A percentile compares a stretch with the other conserved stretches of the same genome.
Conservation (phyloP, 352 stramenopile genomes). For the Phytophthora palmivora region DNA sequence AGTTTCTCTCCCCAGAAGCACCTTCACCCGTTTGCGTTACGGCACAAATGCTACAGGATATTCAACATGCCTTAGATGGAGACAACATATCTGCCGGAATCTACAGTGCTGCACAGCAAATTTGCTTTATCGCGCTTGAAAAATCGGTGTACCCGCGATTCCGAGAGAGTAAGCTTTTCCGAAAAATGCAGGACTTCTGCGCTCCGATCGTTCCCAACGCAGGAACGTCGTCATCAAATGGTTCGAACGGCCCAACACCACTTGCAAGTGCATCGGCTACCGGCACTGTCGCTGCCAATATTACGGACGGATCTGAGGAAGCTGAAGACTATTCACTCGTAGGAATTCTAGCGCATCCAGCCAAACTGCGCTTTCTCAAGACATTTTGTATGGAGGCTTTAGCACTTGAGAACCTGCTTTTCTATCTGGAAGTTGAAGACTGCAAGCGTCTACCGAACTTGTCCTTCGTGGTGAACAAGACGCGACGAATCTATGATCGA, state of each 20-base stretch:
- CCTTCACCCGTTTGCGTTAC: conserved; percentile 81
- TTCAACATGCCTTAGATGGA: conserved; percentile 63
- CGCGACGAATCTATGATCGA: conserved; percentile 80
- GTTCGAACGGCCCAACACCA: conserved; percentile 3
- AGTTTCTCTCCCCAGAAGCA: conserved; percentile 79
- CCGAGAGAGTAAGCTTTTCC: conserved; percentile 76
- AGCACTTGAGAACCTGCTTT: conserved; percentile 84
- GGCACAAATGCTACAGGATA: conserved; percentile 66
- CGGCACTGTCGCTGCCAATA: conserved; percentile 25
- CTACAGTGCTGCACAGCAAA: conserved; percentile 67
- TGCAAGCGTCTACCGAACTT: conserved; percentile 85
- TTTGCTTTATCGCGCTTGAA: conserved; percentile 74
- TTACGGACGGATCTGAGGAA: conserved; percentile 27
- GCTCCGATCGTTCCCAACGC: conserved; percentile 37
- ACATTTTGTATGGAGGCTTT: conserved; percentile 88
- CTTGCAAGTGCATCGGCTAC: conserved; percentile 19
- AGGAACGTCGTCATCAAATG: background rate
- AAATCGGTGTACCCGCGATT: conserved; percentile 82
- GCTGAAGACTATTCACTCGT: conserved; percentile 68
- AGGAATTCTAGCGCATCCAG: conserved; percentile 70
- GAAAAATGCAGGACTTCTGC: conserved; percentile 82
- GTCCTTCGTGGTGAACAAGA: conserved; percentile 82
- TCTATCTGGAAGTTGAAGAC: conserved; percentile 87
- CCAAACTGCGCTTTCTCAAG: conserved; percentile 85
- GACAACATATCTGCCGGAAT: conserved; percentile 79